Percentiles rank a stretch among this genome's conserved stretches.
phyloP scores from a whole-genome alignment of 768 basidiomycete genomes.

The Rhizopogon rudus region DNA sequence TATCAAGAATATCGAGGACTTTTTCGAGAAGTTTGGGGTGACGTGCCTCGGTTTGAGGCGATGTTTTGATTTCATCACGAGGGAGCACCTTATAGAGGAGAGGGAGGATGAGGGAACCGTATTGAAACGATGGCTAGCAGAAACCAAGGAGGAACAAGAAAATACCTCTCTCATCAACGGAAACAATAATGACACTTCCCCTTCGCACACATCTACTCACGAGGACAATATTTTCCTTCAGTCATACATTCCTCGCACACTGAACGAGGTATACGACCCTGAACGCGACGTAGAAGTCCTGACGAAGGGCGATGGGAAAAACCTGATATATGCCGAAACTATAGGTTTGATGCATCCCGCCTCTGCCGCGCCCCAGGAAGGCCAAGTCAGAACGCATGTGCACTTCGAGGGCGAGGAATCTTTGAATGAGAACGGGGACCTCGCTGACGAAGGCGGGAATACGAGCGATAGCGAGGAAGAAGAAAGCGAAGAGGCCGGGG shows the following conservation, averaged over 20 bases:
- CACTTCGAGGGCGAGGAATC: constrained; percentile 14
- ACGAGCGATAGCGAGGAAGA: constrained; percentile 31
- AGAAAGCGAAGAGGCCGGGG: constrained; percentile 27
- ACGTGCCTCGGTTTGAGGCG: constrained; percentile 71
- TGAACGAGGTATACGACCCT: constrained; percentile 92
- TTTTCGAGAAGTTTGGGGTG: constrained; percentile 76
- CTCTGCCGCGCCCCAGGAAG: constrained; percentile 2
- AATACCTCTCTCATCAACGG: constrained; percentile 8
- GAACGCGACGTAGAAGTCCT: constrained; percentile 86
- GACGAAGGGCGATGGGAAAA: constrained; percentile 60
- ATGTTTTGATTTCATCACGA: constrained; percentile 87
- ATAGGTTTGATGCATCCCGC: constrained; percentile 66
- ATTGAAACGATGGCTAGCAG: constrained; percentile 46
- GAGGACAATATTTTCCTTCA: constrained; percentile 88
- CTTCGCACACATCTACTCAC: constrained; percentile 32
- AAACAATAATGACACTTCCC: constrained; percentile 5
- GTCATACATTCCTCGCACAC: constrained; percentile 88
- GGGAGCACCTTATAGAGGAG: constrained; percentile 36
- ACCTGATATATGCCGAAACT: constrained; percentile 82
- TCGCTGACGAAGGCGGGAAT: constrained; percentile 17
- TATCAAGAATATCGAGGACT: constrained; percentile 90
- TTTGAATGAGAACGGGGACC: constrained; percentile 15
- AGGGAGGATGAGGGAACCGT: constrained; percentile 22
- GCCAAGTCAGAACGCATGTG: constrained; percentile 9
- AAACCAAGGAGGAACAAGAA: constrained; percentile 22